Evolutionary conservation across 495 filamentous ascomycete species (phyloP), one percentile per base, ranked within the genome.

Genomic region (Eremomyces bilateralis): DNA sequence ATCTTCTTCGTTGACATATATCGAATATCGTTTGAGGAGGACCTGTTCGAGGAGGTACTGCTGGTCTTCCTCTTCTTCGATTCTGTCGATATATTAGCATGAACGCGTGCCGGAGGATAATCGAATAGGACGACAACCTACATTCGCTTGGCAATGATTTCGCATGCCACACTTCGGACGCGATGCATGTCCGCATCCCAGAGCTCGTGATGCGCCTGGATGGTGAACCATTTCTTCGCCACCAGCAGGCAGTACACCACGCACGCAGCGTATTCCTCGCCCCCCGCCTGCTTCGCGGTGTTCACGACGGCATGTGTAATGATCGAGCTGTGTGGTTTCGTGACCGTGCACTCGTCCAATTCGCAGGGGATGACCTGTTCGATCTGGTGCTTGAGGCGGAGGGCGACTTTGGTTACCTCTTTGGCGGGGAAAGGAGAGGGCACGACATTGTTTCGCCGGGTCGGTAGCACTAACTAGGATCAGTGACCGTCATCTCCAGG

Each of bases 141-240:
- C 72, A 94, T 72, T 25, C 63, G 62, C 61, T 94, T 97, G n/a
- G 90, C 82, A 35, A 97, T 77, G 27, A 93, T 70, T 53, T 95
- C 88, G 51, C 79, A 88, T n/a, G 90, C 84, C 13, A 66, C 54
- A 4, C 80, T 82, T 15, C 85, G 66, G 16, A 77, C 59, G 33
- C 73, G 51, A 48, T 91, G 82, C 25, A 97, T 60, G 33, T 80
- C 76, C 2, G 84, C 71, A 52, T 97, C 83, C 75, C 82, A 95
- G 4, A 93, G 67, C 60, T 95, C 88, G 15, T 74, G 50, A 15
- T 62, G 38, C 8, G 80, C 71, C 53, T 95, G 83, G 13, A 64
- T 67, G 44, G 73, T 73, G 56, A 93, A 97, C 88, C 88, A 97
- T 37, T 73, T 67, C 46, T 85, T 70, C 50, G 80, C 90, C 16